phyloP scores from a whole-genome alignment of 2,329 filamentous ascomycete species.

The Trichoderma sp. region DNA sequence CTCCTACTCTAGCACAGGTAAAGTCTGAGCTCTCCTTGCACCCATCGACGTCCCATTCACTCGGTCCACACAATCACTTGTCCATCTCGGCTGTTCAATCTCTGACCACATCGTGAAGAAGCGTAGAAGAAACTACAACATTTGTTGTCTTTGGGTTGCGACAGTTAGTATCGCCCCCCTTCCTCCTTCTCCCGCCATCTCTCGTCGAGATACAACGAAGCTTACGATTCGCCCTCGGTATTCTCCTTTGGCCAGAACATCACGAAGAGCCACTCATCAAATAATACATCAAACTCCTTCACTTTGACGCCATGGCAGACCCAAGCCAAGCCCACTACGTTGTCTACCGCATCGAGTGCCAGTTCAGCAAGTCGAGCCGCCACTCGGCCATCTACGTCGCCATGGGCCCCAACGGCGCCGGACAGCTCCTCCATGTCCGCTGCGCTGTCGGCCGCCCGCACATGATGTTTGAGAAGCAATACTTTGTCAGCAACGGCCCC shows the following conservation, averaged over 20 bases:
- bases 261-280: background rate
- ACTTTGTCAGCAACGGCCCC: slow-evolving; percentile 7
- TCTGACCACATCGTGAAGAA: background rate
- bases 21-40: no score
- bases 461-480: slow-evolving; percentile 22
- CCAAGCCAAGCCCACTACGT: background rate
- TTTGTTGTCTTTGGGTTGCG: background rate
- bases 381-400: slow-evolving; percentile 14
- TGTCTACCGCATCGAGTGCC: slow-evolving; percentile 10
- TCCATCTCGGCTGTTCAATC: background rate
- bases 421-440: slow-evolving; percentile 20
- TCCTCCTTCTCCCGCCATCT: background rate
- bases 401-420: background rate
- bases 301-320: background rate
- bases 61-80: no score
- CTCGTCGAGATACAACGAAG: background rate
- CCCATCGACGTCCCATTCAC: no score
- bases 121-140: background rate
- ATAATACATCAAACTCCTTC: background rate
- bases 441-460: background rate
- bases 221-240: background rate
- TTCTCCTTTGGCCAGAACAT: background rate
- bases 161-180: background rate
- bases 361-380: background rate
- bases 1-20: background rate